phyloP scores from a whole-genome alignment of 768 basidiomycete species.

The Mycena chlorophos region DNA sequence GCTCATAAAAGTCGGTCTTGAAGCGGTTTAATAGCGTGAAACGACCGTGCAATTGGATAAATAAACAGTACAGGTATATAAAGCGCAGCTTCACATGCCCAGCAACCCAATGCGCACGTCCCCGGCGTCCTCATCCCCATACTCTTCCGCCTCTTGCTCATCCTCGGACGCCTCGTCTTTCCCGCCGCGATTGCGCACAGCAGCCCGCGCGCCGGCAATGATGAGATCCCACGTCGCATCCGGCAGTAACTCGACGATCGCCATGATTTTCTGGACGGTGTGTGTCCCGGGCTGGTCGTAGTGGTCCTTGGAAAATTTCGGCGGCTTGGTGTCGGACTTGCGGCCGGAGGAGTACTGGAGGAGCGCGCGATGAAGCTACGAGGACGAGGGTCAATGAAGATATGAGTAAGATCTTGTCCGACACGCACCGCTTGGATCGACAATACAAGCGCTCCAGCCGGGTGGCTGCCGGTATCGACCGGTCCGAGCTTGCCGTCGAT shows the following conservation, averaged over 20 bases:
- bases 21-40: too few species aligned
- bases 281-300: background rate
- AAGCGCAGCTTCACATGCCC: background rate
- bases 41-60: too few species aligned
- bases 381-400: background rate
- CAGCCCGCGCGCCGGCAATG: background rate
- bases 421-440: background rate
- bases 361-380: background rate
- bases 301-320: background rate
- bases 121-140: background rate
- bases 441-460: background rate
- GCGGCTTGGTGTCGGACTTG: background rate
- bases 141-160: background rate
- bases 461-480: background rate
- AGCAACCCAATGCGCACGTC: background rate
- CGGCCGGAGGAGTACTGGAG: background rate
- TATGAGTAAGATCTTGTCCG: background rate
- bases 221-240: background rate
- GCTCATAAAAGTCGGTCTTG: background rate
- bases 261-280: background rate
- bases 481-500: background rate
- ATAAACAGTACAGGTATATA: background rate
- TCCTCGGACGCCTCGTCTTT: background rate
- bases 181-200: background rate
- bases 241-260: background rate